Evolutionary conservation across 805 yeast genomes (phyloP), one percentile per base, ranked within the genome.

Genomic region (Metschnikowia similis): DNA sequence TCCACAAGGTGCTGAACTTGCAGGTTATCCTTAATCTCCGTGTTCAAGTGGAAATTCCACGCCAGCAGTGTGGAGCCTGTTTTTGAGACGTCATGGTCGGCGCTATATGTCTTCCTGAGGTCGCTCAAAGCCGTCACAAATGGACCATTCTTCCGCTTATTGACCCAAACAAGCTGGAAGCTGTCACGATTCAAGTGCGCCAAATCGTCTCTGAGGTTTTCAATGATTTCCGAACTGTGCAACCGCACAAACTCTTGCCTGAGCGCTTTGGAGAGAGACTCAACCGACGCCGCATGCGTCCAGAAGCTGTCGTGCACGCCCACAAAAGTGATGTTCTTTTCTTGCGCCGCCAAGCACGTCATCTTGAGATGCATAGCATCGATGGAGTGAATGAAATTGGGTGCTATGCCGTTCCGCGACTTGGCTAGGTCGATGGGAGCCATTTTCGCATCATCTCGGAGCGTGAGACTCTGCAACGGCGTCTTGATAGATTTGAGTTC

Each of bases 231-330:
- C 1, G 63, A 52, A 1, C 63, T 41, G 50, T 74, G 71, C 31
- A 74, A 56, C 4, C 66, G 51, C 5, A 74, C 62, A 52, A 74
- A 74, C 49, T 66, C 66, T 30, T 71, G 59, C 17, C 79, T 52
- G 6, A 73, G 48, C 1, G 65, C 41, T 5, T 31, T 41, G 2
- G 66, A 60, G 14, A 74, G 61, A 11, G 40, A 34, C 11, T 58
- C 64, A 6, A 66, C 74, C 32, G 66, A 64, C 11, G 61, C 37
- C 0, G 76, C 63, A 47, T 67, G 65, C 3, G 78, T 73, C 78
- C 78, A 74, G 52, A 62, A 74, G 14, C 75, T 71, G 54, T 73
- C 78, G 53, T 74, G 78, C 7, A 74, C 75, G 0, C 74, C 63
- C 0, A 62, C 71, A 57, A 73, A 72, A 5, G 66, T 55, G 14